Evolutionary conservation across 257 asterid species (phyloP).

Genomic region (Scutellaria baicalensis): DNA sequence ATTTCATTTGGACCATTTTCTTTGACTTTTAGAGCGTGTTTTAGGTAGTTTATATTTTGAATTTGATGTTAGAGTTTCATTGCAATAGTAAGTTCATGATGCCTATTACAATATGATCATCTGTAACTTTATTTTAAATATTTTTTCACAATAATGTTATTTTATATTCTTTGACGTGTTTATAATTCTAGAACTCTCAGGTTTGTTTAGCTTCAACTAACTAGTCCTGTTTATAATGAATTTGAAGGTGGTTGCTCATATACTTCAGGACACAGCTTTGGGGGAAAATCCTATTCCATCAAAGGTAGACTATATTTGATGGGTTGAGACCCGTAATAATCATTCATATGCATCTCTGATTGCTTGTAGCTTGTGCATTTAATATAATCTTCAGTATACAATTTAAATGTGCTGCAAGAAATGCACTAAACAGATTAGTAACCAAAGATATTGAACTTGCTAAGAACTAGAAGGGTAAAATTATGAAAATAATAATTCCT

Average conservation of each 20-base stretch:
- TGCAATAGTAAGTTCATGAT: not conserved
- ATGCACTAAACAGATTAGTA: not conserved
- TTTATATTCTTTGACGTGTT: constrained; percentile 3
- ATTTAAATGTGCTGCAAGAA: not conserved
- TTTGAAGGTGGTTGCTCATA: constrained; percentile 49
- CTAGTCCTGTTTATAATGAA: constrained; percentile 11
- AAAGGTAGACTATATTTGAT: constrained; percentile 26
- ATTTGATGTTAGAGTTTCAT: not conserved
- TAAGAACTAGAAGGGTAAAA: not conserved
- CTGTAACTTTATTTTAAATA: not conserved
- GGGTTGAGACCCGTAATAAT: not conserved
- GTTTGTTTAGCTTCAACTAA: constrained; percentile 5
- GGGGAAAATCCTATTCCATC: constrained; percentile 35
- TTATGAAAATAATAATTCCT: not conserved
- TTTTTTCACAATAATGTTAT: not conserved
- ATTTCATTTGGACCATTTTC: not conserved
- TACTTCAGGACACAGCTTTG: constrained; percentile 51
- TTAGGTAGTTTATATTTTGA: not conserved
- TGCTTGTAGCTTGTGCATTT: not conserved
- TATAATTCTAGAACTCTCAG: not conserved
- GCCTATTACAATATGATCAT: not conserved
- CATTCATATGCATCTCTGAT: not conserved
- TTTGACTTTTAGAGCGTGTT: not conserved
- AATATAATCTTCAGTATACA: not conserved
- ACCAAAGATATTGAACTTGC: not conserved